A percentile compares a stretch with the other conserved stretches of the same genome.
Evolutionary conservation across 208 protist species (phyloP).

Genomic region (Leishmania arabica): DNA sequence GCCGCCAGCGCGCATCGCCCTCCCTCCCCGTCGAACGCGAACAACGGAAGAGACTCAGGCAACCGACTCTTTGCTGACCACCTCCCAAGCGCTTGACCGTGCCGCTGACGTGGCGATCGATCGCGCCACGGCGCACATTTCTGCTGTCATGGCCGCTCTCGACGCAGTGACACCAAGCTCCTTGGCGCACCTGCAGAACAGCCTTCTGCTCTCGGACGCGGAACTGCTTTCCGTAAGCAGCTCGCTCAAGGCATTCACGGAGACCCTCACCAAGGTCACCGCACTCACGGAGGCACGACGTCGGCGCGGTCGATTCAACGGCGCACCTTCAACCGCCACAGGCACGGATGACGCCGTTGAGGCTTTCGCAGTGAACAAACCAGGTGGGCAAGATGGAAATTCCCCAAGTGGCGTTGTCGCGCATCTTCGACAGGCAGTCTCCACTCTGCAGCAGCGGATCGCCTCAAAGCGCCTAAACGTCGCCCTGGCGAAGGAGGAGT

Average conservation of each 20-base stretch:
- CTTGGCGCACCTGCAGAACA: conserved; percentile 45
- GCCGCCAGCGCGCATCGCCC: neutral
- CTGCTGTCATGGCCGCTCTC: conserved; percentile 39
- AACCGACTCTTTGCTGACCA: conserved; percentile 15
- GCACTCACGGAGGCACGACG: neutral
- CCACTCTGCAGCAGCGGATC: conserved; percentile 36
- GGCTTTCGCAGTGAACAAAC: neutral
- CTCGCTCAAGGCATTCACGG: conserved; percentile 46
- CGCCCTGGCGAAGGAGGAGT: conserved; percentile 79
- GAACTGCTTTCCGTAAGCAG: conserved; percentile 62
- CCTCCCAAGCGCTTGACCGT: conserved; percentile 13
- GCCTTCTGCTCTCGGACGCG: conserved; percentile 69
- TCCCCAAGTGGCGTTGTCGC: conserved; percentile 4
- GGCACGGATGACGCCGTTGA: neutral
- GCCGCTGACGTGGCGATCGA: conserved; percentile 7
- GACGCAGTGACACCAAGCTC: conserved; percentile 46
- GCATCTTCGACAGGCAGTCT: conserved; percentile 44
- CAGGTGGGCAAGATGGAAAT: neutral
- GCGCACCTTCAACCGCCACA: neutral
- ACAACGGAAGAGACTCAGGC: conserved; percentile 9
- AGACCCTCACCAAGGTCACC: conserved; percentile 31
- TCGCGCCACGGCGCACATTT: conserved; percentile 15
- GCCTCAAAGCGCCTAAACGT: conserved; percentile 48
- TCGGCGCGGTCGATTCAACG: neutral
- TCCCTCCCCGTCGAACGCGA: neutral